Evolutionary conservation across 257 asterid species (phyloP).

Genomic region (Forsythia suspensa): DNA sequence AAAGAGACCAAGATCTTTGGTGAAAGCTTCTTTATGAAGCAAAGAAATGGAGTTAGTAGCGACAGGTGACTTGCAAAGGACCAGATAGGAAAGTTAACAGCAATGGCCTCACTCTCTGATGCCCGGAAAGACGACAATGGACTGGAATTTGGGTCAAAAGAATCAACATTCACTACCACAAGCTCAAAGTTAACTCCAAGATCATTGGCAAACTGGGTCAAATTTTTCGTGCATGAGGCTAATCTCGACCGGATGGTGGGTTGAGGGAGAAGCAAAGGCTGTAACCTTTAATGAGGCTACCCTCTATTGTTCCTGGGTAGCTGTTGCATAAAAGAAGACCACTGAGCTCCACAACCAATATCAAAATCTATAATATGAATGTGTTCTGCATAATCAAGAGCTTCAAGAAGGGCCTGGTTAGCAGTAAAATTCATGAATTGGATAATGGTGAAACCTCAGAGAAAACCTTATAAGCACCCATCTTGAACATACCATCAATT

Average conservation of each 20-base stretch:
- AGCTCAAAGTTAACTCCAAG: constrained; percentile 51
- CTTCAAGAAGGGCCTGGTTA: constrained; percentile 53
- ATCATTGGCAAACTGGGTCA: constrained; percentile 44
- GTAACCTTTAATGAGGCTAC: constrained; percentile 42
- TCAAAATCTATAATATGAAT: constrained; percentile 61
- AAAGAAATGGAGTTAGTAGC: constrained; percentile 40
- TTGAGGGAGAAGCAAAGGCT: constrained; percentile 56
- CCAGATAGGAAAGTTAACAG: constrained; percentile 58
- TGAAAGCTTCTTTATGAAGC: constrained; percentile 45
- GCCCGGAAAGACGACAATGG: constrained; percentile 36
- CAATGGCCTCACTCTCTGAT: constrained; percentile 40
- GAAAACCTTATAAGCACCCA: constrained; percentile 50
- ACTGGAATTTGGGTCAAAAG: constrained; percentile 48
- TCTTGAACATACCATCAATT: constrained; percentile 45
- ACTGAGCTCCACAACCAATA: constrained; percentile 59
- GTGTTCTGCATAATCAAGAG: constrained; percentile 30
- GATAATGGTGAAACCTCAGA: constrained; percentile 46
- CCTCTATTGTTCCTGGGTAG: constrained; percentile 36
- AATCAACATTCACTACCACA: constrained; percentile 54
- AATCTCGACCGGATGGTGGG: constrained; percentile 45
- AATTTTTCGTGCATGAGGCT: constrained; percentile 51
- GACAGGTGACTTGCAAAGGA: constrained; percentile 35
- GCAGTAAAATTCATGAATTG: constrained; percentile 54
- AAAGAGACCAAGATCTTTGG: constrained; percentile 49
- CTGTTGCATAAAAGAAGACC: constrained; percentile 69